Percentiles rank a stretch among this genome's conserved stretches.
Conservation (phyloP, 139 green algal species). For the Auxenochlorella pyrenoidosa region DNA sequence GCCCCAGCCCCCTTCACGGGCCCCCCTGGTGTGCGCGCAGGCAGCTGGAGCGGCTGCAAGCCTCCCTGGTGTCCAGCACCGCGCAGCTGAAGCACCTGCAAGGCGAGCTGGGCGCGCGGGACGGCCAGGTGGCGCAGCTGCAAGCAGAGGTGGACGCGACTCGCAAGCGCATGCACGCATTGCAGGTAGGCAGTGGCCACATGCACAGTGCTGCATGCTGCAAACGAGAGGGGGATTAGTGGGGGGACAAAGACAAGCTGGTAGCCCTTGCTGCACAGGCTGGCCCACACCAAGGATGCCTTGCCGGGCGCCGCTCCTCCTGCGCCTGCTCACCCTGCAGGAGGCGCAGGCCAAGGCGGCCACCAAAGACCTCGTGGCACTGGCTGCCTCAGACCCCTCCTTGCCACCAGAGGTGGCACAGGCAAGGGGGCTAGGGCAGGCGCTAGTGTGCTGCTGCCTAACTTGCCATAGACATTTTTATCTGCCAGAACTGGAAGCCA, state of each 20-base stretch:
- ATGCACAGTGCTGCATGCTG: too few species aligned
- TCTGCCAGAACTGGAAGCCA: too few species aligned
- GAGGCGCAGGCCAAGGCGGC: conserved; percentile 5
- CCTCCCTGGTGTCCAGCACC: neutral
- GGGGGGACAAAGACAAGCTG: too few species aligned
- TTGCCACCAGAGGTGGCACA: conserved; percentile 11
- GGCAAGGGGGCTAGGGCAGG: neutral
- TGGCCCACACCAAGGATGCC: too few species aligned
- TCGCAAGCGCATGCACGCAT: conserved; percentile 42
- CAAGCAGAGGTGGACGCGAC: conserved; percentile 13
- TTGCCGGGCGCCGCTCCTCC: too few species aligned
- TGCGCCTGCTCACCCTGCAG: neutral
- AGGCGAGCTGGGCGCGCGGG: neutral
- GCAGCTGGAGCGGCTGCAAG: conserved; percentile 10
- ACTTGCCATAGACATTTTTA: too few species aligned
- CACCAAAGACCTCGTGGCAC: conserved; percentile 9
- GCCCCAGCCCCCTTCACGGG: neutral
- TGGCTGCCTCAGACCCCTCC: neutral
- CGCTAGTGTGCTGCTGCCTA: neutral
- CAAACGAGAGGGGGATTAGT: too few species aligned
- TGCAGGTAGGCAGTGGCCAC: conserved; percentile 32
- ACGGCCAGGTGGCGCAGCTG: conserved; percentile 11
- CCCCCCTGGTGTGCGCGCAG: neutral
- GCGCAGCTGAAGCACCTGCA: conserved; percentile 23
- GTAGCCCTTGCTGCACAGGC: too few species aligned